Conservation (phyloP, 768 basidiomycete species). For the Dictyophora rubrovolvata region DNA sequence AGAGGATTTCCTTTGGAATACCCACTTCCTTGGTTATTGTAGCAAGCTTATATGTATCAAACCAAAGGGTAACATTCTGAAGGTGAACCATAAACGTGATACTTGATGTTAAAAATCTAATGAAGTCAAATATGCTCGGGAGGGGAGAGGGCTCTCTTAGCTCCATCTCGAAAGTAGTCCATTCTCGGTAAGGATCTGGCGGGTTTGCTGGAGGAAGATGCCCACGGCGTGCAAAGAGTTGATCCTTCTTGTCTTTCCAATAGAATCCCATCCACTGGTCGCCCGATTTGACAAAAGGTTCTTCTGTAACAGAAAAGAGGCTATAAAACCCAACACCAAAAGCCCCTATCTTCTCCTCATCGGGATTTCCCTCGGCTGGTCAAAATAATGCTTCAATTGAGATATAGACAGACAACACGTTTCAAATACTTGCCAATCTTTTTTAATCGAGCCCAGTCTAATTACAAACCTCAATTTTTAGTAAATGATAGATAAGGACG, state of each 20-base stretch:
- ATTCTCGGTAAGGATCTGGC: slow-evolving; percentile 25
- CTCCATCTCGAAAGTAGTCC: slow-evolving; percentile 88
- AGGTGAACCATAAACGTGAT: slow-evolving; percentile 89
- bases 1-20: slow-evolving; percentile 34
- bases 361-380: slow-evolving; percentile 84
- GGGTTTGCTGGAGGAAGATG: slow-evolving; percentile 32
- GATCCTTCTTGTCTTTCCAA: slow-evolving; percentile 86
- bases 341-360: slow-evolving; percentile 93
- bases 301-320: slow-evolving; percentile 73
- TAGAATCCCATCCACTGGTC: slow-evolving; percentile 94
- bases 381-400: background rate
- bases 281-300: slow-evolving; percentile 75
- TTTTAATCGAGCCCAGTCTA: slow-evolving; percentile 79
- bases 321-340: slow-evolving; percentile 85
- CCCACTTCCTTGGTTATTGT: slow-evolving; percentile 55
- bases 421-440: slow-evolving; percentile 56
- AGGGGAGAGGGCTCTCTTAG: slow-evolving; percentile 74
- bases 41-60: slow-evolving; percentile 68
- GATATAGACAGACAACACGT: background rate
- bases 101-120: slow-evolving; percentile 80
- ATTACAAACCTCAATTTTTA: background rate
- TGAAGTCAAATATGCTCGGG: slow-evolving; percentile 77
- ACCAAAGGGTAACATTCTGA: slow-evolving; percentile 64
- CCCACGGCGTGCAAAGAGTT: slow-evolving; percentile 81
- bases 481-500: background rate